Base-by-base conservation (phyloP, 257 asterid species). In the Mentha longifolia region DNA sequence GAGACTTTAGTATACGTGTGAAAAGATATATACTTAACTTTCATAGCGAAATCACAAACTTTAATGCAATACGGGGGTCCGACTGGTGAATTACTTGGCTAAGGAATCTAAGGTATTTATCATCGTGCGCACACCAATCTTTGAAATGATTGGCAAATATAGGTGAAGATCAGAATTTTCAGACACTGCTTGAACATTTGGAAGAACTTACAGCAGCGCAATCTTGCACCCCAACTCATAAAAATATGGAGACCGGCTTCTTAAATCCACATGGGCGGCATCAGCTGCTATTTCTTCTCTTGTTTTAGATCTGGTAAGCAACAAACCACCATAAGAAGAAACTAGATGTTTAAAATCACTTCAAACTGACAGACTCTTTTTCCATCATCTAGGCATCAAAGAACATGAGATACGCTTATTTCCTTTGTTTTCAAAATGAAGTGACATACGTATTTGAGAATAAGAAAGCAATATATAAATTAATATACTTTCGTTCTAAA, bases 221-320 rank as follows among this genome's bases (percentile, higher is more conserved):
- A 92, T 85, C 83, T 93, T 93, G 83, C 91, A 86, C 35, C 98
- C 98, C 62, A 93, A 75, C 75, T 86, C 86, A 37, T 90, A 93
- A 60, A 93, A 90, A 74, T 90, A 90, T 16, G 79, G 84, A 61
- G 92, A 88, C 58, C 92, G 83, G 66, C 81, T 87, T 70, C 95
- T 90, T 56, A 93, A 82, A 86, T 95, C 97, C 80, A 95, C 98
- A 72, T 92, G 99, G 9, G 98, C 97, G 76, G 98, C 98, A 83
- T 95, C 99, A 71, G 99, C 99, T 7, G 83, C 99, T 75, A 95
- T 91, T 80, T 92, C 98, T 81, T 95, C 96, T 63, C 96, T 75
- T 41, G 97, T 95, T 83, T 87, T 95, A 73, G 91, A 86, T 72
- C 92, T 88, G 83, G 58, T 37, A 59, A 73, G 37, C 39, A 73